phyloP scores from a whole-genome alignment of 106 monocot species.

The Platanthera zijinensis region DNA sequence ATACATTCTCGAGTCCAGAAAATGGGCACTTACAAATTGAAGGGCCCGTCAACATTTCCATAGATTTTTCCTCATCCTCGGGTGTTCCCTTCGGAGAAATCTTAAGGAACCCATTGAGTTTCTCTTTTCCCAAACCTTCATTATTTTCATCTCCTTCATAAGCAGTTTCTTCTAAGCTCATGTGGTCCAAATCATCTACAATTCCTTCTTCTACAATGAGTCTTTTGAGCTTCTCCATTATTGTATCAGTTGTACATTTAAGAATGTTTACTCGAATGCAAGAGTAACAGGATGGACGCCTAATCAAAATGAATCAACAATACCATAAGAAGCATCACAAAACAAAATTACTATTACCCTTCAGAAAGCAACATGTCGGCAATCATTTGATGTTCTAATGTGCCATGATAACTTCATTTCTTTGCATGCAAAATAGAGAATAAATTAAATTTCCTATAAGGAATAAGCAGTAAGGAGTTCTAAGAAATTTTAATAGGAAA shows the following conservation, averaged over 20 bases:
- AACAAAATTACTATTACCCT: neutral
- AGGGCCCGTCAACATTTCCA: constrained; percentile 7
- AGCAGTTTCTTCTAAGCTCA: constrained; percentile 1
- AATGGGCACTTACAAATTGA: constrained; percentile 39
- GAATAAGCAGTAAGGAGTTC: no score
- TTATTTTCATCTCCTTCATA: constrained; percentile 15
- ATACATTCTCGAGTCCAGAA: constrained; percentile 64
- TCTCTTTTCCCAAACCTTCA: constrained; percentile 9
- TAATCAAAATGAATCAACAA: constrained; percentile 15
- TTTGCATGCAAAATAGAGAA: neutral
- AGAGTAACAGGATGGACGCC: constrained; percentile 83
- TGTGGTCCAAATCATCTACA: constrained; percentile 9
- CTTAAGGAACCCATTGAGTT: neutral
- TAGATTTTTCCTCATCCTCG: constrained; percentile 11
- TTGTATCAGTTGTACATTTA: constrained; percentile 41
- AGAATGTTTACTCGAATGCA: constrained; percentile 87
- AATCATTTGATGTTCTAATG: neutral
- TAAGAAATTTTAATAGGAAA: no score
- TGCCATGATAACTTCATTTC: neutral
- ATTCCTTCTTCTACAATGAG: constrained; percentile 23
- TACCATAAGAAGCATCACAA: neutral
- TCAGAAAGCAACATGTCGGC: neutral
- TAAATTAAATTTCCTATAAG: no score
- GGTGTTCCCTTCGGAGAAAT: neutral
- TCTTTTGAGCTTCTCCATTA: constrained; percentile 42